Base-by-base conservation (phyloP, 805 yeast genomes). In the Yarrowia alimentaria region DNA sequence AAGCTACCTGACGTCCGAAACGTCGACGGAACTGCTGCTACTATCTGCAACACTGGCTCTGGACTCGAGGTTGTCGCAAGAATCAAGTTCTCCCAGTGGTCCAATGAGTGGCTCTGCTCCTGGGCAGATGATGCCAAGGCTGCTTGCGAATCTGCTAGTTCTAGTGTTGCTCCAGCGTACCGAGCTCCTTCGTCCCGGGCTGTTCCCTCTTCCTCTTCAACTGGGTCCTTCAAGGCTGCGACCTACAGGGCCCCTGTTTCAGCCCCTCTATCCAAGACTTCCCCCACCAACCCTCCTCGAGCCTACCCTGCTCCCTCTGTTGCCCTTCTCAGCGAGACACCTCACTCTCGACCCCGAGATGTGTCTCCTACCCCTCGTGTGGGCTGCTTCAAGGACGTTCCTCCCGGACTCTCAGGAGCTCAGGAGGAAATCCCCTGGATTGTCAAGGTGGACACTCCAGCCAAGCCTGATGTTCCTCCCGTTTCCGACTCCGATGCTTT, bases 71-170 rank as follows among this genome's bases (percentile, higher is more conserved):
- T 40, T 2, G 19, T 19, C 4, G 47, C 47, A 18, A 16, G 12
- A 6, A 26, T 40, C 33, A 40, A 40, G 47, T 40, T 40, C 19
- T 40, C 47, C 8, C 47, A 40, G 25, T 40, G 47, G 47, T 19
- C 24, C 19, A 40, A 40, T 7, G 47, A 40, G 11, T 40, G 47
- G 47, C 25, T 40, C 13, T 40, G 47, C 18, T 40, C 47, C 6
- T 40, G 47, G 47, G 47, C 25, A 9, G 33, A 40, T 2, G 8
- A 28, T 10, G 47, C 25, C 18, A 40, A 40, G 47, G 32, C 25
- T 22, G 25, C 10, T 8, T 22, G 10, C 7, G 10, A 22, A 10
- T 10, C 25, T 22, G 10, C 10, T 10, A 8, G 7, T 7, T 22
- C 25, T 10, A 7, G 25, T 22, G 25, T 22, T 22, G 7, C 25